These are phyloP conservation scores for Zygoascus bituminiphila DNA, from an alignment of 805 yeast genomes.

Conservation along the genomic window DNA sequence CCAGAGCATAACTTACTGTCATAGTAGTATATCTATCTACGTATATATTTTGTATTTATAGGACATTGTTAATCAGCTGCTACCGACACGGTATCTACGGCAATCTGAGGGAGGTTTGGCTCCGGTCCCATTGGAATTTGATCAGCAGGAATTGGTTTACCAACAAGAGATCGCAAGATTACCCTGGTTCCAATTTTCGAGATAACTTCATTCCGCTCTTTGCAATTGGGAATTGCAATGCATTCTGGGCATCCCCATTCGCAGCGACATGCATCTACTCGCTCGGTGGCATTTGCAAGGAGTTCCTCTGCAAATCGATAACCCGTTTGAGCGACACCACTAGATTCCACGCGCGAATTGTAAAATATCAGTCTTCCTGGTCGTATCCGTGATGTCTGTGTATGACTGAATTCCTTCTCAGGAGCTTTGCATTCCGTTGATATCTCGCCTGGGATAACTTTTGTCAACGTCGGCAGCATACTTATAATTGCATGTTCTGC, in stretches of 20 bases:
- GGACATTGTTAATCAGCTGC: conserved; percentile 1
- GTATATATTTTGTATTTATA: no score
- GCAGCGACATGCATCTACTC: conserved; percentile 57
- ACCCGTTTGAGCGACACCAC: conserved; percentile 72
- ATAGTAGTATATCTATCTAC: no score
- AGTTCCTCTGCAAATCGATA: conserved; percentile 70
- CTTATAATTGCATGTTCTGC: conserved; percentile 88
- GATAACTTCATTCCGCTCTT: conserved; percentile 71
- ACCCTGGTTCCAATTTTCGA: conserved; percentile 81
- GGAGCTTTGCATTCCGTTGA: conserved; percentile 96
- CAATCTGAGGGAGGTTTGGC: conserved; percentile 18
- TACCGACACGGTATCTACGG: neutral
- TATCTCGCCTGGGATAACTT: conserved; percentile 60
- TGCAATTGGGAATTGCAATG: conserved; percentile 74
- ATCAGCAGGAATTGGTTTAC: conserved; percentile 41
- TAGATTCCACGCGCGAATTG: conserved; percentile 84
- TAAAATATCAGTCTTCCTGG: conserved; percentile 83
- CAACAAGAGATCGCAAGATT: conserved; percentile 54
- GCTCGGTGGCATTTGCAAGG: conserved; percentile 43
- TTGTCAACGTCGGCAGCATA: conserved; percentile 62
- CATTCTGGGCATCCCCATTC: conserved; percentile 71
- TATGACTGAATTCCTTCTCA: conserved; percentile 81
- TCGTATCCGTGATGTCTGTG: conserved; percentile 62
- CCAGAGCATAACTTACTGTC: neutral
- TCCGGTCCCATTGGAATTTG: conserved; percentile 32